Conservation (phyloP, 2,329 filamentous ascomycete species). For the Acarospora socialis region DNA sequence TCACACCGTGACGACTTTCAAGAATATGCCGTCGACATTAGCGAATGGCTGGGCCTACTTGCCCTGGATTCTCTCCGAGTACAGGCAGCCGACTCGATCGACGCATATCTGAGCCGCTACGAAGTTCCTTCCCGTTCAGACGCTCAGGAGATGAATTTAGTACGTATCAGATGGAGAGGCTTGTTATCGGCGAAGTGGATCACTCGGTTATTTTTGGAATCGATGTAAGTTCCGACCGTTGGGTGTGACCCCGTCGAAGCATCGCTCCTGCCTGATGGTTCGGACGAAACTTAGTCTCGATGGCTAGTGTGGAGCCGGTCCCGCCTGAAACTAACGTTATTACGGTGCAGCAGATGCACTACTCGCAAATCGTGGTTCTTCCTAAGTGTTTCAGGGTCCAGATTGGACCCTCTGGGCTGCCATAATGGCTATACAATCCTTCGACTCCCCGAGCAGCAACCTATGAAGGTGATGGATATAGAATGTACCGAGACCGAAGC, state of each 20-base stretch:
- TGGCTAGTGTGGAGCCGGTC: too few species aligned
- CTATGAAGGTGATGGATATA: background rate
- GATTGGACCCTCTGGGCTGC: conserved; percentile 24
- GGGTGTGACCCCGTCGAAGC: too few species aligned
- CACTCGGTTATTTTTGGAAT: conserved; percentile 21
- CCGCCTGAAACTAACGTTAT: too few species aligned
- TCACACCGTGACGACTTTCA: conserved; percentile 39
- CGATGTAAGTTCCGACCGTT: conserved; percentile 30
- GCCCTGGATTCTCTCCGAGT: conserved; percentile 29
- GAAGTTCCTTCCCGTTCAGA: conserved; percentile 19
- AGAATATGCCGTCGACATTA: conserved; percentile 43
- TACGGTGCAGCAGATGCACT: too few species aligned
- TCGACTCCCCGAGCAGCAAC: conserved; percentile 7
- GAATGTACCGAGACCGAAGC: background rate
- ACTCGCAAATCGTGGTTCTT: conserved; percentile 21
- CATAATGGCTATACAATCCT: conserved; percentile 27
- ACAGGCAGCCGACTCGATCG: conserved; percentile 23
- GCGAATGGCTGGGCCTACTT: conserved; percentile 50
- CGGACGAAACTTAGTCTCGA: too few species aligned
- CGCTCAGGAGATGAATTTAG: conserved; percentile 18
- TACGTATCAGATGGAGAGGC: conserved; percentile 30
- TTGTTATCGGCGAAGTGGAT: conserved; percentile 28
- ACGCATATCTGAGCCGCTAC: conserved; percentile 32
- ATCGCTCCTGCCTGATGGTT: too few species aligned
- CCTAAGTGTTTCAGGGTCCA: conserved; percentile 21